A percentile compares a stretch with the other conserved stretches of the same genome.
phyloP scores from a whole-genome alignment of 768 basidiomycete genomes.

The Xerocomellus chrysenteron region DNA sequence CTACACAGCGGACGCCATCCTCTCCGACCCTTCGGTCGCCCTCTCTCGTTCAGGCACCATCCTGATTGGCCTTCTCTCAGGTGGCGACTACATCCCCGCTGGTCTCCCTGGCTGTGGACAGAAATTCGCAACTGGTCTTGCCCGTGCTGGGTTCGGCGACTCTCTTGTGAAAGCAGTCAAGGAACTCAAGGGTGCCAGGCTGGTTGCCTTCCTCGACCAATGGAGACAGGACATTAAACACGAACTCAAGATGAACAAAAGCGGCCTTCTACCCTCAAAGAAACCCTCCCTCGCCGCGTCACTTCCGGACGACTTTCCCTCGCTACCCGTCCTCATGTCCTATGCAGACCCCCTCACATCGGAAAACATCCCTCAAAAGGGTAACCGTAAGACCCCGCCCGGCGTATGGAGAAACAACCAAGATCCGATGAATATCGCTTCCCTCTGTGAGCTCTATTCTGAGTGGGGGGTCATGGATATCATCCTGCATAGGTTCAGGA shows the following conservation, averaged over 20 bases:
- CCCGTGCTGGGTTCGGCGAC: conserved; percentile 79
- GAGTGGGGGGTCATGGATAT: conserved; percentile 88
- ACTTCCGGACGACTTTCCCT: conserved; percentile 68
- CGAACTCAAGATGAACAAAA: conserved; percentile 70
- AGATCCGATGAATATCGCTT: conserved; percentile 68
- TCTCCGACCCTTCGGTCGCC: conserved; percentile 44
- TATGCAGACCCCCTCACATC: conserved; percentile 81
- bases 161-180: conserved; percentile 59
- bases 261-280: conserved; percentile 62
- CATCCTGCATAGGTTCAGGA: conserved; percentile 82
- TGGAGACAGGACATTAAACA: conserved; percentile 65
- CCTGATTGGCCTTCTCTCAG: conserved; percentile 81
- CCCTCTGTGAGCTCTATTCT: conserved; percentile 81
- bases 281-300: conserved; percentile 60
- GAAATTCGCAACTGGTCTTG: conserved; percentile 73
- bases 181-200: conserved; percentile 41
- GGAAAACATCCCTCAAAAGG: conserved; percentile 44
- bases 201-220: conserved; percentile 52
- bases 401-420: conserved; percentile 58
- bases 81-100: conserved; percentile 84
- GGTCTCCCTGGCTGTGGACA: conserved; percentile 69
- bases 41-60: conserved; percentile 69
- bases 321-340: conserved; percentile 68
- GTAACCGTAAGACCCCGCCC: conserved; percentile 35
- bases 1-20: conserved; percentile 39